phyloP scores from a whole-genome alignment of 2,329 filamentous ascomycete genomes.

The Cladosporium halotolerans region DNA sequence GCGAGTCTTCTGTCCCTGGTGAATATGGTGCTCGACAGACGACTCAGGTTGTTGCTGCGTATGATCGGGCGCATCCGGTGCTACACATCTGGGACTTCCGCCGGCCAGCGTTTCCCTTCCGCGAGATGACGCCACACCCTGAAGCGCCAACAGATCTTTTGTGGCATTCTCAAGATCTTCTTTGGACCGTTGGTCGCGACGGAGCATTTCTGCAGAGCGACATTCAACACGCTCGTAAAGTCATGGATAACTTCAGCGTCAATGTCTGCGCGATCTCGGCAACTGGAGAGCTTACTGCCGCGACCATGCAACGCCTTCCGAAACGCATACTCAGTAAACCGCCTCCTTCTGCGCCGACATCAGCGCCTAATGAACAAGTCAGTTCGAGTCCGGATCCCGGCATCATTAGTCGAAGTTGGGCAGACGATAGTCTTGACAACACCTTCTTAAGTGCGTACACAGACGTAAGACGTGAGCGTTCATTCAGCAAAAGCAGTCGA shows the following conservation, averaged over 20 bases:
- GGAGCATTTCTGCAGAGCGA: conserved; percentile 59
- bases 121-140: conserved; percentile 52
- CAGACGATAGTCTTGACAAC: conserved; percentile 54
- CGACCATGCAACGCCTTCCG: conserved; percentile 5
- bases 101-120: conserved; percentile 55
- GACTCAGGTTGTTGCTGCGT: conserved; percentile 57
- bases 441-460: conserved; percentile 42
- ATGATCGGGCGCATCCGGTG: conserved; percentile 54
- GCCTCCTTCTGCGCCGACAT: background rate
- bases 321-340: background rate
- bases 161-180: conserved; percentile 57
- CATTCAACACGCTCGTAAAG: conserved; percentile 52
- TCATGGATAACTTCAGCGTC: conserved; percentile 46
- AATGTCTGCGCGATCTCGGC: conserved; percentile 54
- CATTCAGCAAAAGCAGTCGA: conserved; percentile 12
- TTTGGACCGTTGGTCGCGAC: conserved; percentile 59
- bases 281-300: conserved; percentile 44
- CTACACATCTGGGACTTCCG: conserved; percentile 61
- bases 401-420: conserved; percentile 37
- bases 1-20: conserved; percentile 47
- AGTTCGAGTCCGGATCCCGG: conserved; percentile 31
- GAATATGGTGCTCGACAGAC: conserved; percentile 52
- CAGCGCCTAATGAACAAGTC: conserved; percentile 1
- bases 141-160: conserved; percentile 54
- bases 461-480: conserved; percentile 8